These are phyloP conservation scores for Orbilia oligospora DNA, from an alignment of 2,329 filamentous ascomycete genomes.

Conservation along the genomic window DNA sequence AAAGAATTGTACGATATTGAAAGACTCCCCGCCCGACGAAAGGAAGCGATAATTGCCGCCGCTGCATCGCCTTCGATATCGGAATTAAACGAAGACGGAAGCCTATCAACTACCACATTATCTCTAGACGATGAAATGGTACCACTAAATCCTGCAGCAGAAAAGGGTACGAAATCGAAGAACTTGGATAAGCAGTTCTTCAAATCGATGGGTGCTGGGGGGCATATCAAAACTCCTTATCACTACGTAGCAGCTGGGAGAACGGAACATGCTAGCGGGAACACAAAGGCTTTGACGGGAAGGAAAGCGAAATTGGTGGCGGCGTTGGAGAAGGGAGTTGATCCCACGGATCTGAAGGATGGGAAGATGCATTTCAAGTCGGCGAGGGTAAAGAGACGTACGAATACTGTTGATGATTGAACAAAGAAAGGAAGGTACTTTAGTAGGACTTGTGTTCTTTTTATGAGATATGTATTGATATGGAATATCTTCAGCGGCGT, in stretches of 20 bases:
- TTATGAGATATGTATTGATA: conserved; percentile 24
- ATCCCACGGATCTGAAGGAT: conserved; percentile 80
- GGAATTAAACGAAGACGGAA: conserved; percentile 19
- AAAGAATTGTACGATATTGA: conserved; percentile 85
- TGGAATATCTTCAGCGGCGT: conserved; percentile 24
- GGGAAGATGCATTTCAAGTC: conserved; percentile 96
- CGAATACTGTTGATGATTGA: conserved; percentile 57
- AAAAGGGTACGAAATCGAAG: conserved; percentile 76
- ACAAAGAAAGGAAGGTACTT: not conserved
- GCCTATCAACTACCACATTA: not conserved
- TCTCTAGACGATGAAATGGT: conserved; percentile 63
- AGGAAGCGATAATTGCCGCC: conserved; percentile 65
- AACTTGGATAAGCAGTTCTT: conserved; percentile 93
- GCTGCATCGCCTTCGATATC: conserved; percentile 36
- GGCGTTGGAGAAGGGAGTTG: conserved; percentile 86
- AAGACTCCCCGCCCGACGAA: conserved; percentile 86
- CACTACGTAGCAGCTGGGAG: conserved; percentile 89
- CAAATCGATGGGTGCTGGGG: conserved; percentile 74
- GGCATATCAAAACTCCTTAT: conserved; percentile 84
- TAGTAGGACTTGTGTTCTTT: conserved; percentile 65
- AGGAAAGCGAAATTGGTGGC: conserved; percentile 85
- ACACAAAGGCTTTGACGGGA: conserved; percentile 79
- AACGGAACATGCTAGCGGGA: conserved; percentile 70
- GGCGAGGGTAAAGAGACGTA: conserved; percentile 76
- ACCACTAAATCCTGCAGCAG: conserved; percentile 69